Evolutionary conservation across 495 filamentous ascomycete species (phyloP).

Genomic region (Pseudotulostoma volvatum): DNA sequence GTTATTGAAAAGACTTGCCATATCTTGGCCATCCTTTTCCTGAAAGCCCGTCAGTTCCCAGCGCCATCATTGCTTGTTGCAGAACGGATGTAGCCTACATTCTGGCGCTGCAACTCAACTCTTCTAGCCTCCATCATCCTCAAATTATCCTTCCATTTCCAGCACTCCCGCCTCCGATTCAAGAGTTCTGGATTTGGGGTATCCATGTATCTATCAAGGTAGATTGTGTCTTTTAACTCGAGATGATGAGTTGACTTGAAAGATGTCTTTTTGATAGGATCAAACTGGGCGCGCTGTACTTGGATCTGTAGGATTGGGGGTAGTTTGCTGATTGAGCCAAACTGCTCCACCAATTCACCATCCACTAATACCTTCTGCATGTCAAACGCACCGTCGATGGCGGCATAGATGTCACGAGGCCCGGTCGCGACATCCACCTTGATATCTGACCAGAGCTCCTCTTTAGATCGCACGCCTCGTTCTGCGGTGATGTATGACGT

Average conservation of each 20-base stretch:
- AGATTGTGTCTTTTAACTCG: conserved; percentile 57
- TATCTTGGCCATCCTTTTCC: conserved; percentile 22
- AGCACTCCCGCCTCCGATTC: conserved; percentile 45
- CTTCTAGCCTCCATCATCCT: conserved; percentile 34
- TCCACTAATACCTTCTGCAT: conserved; percentile 54
- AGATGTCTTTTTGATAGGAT: conserved; percentile 37
- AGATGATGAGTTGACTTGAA: conserved; percentile 71
- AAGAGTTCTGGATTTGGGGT: conserved; percentile 40
- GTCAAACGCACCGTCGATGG: conserved; percentile 72
- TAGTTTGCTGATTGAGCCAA: conserved; percentile 54
- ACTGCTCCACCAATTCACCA: conserved; percentile 45
- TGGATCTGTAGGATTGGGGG: conserved; percentile 81
- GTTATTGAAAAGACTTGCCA: conserved; percentile 15
- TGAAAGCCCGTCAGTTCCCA: conserved; percentile 7
- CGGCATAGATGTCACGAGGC: conserved; percentile 57
- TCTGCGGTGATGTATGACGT: conserved; percentile 36
- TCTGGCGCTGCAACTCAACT: conserved; percentile 27
- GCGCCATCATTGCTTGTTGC: conserved; percentile 5
- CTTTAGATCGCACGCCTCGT: conserved; percentile 28
- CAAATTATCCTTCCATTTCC: conserved; percentile 57
- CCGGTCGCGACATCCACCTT: conserved; percentile 46
- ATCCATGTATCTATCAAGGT: conserved; percentile 81
- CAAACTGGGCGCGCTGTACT: conserved; percentile 64
- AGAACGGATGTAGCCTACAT: conserved; percentile 19
- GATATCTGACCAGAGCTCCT: conserved; percentile 45